Conservation (phyloP, 2,329 filamentous ascomycete species). For the Bipolaris sorokiniana region DNA sequence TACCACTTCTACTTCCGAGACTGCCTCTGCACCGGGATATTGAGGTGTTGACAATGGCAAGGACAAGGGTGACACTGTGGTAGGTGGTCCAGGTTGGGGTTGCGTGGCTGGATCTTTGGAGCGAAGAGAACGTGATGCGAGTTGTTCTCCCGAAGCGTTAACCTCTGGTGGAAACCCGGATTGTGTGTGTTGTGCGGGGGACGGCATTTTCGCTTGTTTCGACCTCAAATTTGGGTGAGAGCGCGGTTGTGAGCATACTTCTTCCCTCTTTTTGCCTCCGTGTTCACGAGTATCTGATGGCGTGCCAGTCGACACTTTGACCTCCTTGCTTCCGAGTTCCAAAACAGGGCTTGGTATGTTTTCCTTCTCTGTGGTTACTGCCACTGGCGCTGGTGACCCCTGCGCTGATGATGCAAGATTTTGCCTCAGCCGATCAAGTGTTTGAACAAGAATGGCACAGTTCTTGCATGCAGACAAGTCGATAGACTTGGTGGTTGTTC, state of each 20-base stretch:
- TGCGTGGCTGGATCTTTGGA: not conserved
- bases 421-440: constrained; percentile 30
- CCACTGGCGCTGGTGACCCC: not conserved
- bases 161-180: not conserved
- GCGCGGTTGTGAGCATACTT: not conserved
- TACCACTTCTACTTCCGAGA: not conserved
- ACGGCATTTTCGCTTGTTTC: not conserved
- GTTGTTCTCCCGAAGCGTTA: not conserved
- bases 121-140: not conserved
- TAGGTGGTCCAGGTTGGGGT: not conserved
- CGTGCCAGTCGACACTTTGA: not conserved
- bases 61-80: not conserved
- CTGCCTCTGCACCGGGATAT: not conserved
- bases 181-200: not conserved
- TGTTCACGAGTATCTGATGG: not conserved
- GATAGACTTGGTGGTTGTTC: not conserved
- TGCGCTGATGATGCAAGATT: constrained; percentile 15
- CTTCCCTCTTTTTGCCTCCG: not conserved
- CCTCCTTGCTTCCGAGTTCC: not conserved
- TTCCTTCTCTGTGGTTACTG: not conserved
- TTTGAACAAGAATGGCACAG: constrained; percentile 34
- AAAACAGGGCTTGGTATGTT: not conserved
- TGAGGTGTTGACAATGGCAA: not conserved
- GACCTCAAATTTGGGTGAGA: not conserved
- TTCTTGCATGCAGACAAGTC: constrained; percentile 24